These are phyloP conservation scores for Ascocoryne sarcoides DNA, from an alignment of 2,329 filamentous ascomycete species.

Conservation along the genomic window DNA sequence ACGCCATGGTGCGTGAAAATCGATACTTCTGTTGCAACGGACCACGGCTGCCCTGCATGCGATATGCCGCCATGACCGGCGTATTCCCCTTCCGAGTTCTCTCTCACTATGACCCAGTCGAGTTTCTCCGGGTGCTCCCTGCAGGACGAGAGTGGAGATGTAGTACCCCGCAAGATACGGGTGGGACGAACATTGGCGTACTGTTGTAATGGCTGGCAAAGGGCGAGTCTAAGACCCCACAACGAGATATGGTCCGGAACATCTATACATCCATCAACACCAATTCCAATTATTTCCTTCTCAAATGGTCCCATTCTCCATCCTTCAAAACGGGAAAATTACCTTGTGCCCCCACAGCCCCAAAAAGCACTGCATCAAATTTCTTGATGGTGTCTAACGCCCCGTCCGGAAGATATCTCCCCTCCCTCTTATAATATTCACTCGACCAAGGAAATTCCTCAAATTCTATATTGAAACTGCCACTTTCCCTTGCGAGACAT, in stretches of 20 bases:
- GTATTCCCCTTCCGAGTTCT: slow-evolving; percentile 55
- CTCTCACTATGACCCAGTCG: slow-evolving; percentile 58
- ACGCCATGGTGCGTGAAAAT: slow-evolving; percentile 54
- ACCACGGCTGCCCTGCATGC: slow-evolving; percentile 48
- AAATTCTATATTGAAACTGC: slow-evolving; percentile 53
- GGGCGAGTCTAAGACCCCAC: slow-evolving; percentile 54
- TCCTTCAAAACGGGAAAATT: no score
- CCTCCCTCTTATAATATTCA: slow-evolving; percentile 47
- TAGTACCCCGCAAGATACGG: slow-evolving; percentile 46
- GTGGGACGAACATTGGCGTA: slow-evolving; percentile 59
- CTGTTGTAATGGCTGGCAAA: slow-evolving; percentile 55
- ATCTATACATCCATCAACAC: slow-evolving; percentile 28
- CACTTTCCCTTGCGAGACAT: slow-evolving; percentile 40
- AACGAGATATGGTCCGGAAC: slow-evolving; percentile 60
- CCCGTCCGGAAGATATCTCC: slow-evolving; percentile 50
- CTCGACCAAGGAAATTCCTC: slow-evolving; percentile 51
- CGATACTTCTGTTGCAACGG: slow-evolving; percentile 51
- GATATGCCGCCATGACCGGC: slow-evolving; percentile 43
- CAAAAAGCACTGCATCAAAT: slow-evolving; percentile 52
- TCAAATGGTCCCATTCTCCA: background rate
- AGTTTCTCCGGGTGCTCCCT: slow-evolving; percentile 35
- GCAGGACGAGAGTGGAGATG: slow-evolving; percentile 42
- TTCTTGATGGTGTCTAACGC: slow-evolving; percentile 45
- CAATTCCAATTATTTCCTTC: background rate
- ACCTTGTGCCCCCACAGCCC: slow-evolving; percentile 49